Conservation (phyloP, 495 filamentous ascomycete species). For the Thermothielavioides terrestris region DNA sequence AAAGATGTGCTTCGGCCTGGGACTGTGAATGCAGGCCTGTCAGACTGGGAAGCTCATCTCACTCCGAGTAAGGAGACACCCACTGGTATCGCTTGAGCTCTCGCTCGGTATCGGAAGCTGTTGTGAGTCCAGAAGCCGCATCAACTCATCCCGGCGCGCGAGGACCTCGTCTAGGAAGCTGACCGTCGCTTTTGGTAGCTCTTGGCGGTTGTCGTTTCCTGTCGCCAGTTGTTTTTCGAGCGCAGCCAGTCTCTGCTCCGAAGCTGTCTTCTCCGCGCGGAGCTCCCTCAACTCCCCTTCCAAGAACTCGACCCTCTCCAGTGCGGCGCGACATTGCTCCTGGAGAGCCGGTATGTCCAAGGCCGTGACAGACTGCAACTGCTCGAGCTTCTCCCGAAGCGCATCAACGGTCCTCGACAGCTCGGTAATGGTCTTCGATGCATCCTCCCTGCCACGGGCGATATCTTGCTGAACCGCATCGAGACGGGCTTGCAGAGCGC, state of each 20-base stretch:
- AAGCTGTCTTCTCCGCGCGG: slow-evolving; percentile 7
- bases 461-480: slow-evolving; percentile 10
- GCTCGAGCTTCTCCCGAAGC: slow-evolving; percentile 8
- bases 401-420: slow-evolving; percentile 6
- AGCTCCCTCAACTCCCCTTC: slow-evolving; percentile 14
- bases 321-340: slow-evolving; percentile 6
- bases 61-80: no score
- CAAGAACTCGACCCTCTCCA: slow-evolving; percentile 12
- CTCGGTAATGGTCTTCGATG: neutral
- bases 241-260: slow-evolving; percentile 8
- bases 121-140: slow-evolving; percentile 8
- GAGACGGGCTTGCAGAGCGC: slow-evolving; percentile 4
- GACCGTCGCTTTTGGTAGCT: neutral
- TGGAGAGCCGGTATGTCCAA: slow-evolving; percentile 8
- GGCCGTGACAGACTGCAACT: neutral
- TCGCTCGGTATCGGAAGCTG: neutral
- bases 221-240: slow-evolving; percentile 5
- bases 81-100: no score
- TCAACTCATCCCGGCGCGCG: slow-evolving; percentile 9
- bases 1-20: no score
- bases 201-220: neutral
- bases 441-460: slow-evolving; percentile 1
- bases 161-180: slow-evolving; percentile 7
- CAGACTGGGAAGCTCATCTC: neutral
- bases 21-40: no score